A percentile compares a stretch with the other conserved stretches of the same genome.
phyloP scores from a whole-genome alignment of 176 grass and related monocot species.

The Poa annua region DNA sequence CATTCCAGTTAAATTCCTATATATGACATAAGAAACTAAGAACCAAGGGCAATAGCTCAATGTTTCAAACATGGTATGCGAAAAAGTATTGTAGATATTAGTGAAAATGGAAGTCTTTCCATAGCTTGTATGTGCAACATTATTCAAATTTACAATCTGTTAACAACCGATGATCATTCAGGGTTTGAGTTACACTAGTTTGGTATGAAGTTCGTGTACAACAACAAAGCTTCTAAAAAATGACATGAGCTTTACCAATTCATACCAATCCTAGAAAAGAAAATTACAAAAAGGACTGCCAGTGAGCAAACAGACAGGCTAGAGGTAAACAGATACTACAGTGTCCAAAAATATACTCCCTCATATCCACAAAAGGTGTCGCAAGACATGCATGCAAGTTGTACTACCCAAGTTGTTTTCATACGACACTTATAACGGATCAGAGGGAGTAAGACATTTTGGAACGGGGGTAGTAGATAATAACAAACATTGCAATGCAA shows the following conservation, averaged over 20 bases:
- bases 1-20: not conserved
- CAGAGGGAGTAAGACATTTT: no score
- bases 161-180: not conserved
- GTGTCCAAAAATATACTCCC: no score
- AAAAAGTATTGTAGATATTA: not conserved
- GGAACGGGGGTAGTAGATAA: not conserved
- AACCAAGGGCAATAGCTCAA: slow-evolving; percentile 1
- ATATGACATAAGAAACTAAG: slow-evolving; percentile 14
- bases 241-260: not conserved
- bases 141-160: slow-evolving; percentile 11
- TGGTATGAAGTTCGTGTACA: not conserved
- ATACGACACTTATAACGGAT: no score
- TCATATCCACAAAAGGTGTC: no score
- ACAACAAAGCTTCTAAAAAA: slow-evolving; percentile 1
- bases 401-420: no score
- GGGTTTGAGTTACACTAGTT: not conserved
- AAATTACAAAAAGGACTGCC: not conserved
- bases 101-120: not conserved
- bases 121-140: not conserved
- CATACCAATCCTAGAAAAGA: not conserved
- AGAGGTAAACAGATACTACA: slow-evolving; percentile 8
- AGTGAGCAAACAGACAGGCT: slow-evolving; percentile 14
- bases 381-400: no score
- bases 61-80: slow-evolving; percentile 6
- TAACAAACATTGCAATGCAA: not conserved